Base-by-base conservation (phyloP, 129 eudicot species). In the Lonicera japonica region DNA sequence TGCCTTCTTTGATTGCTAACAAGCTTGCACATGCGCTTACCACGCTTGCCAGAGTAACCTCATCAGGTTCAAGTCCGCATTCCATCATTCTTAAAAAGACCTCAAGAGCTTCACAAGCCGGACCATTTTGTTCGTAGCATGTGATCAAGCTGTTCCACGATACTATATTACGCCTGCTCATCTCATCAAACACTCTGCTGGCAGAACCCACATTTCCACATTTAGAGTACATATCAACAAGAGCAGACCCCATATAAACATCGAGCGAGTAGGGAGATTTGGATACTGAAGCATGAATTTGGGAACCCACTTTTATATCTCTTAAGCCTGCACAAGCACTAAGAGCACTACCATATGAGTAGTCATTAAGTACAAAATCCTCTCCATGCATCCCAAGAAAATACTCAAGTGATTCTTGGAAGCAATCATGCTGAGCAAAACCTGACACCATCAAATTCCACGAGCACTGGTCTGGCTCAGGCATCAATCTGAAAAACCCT, bases 401-500 rank as follows among this genome's bases (percentile, higher is more conserved):
- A 68, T 67, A 72, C 56, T 67, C 71, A n/a, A 72, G 8, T 5
- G 75, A 63, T 20, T 67, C 82, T 11, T 45, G 43, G 15, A 72
- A 77, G 46, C 67, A 57, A 21, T 63, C 64, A 46, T 58, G 67
- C 41, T 45, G 75, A 18, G 78, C 78, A 52, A 72, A 77, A 50
- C 82, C 82, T 1, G 75, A 72, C 47, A 72, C 82, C 75, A 77
- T 77, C 8, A 63, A 72, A 41, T 77, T 71, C 78, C 77, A 77
- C 0, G 82, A 77, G 55, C 78, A 77, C 71, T 72, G 82, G 16
- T 77, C 78, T 0, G 78, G 65, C 25, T 12, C 56, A 5, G 74
- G 71, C 78, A 72, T 72, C 19, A 54, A 58, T 25, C 22, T n/a
- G 11, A 77, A 77, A 43, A 72, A 34, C 18, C 11, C 11, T 5